Base-by-base conservation (phyloP, 2,329 filamentous ascomycete genomes). In the Trichoderma asperellum region DNA sequence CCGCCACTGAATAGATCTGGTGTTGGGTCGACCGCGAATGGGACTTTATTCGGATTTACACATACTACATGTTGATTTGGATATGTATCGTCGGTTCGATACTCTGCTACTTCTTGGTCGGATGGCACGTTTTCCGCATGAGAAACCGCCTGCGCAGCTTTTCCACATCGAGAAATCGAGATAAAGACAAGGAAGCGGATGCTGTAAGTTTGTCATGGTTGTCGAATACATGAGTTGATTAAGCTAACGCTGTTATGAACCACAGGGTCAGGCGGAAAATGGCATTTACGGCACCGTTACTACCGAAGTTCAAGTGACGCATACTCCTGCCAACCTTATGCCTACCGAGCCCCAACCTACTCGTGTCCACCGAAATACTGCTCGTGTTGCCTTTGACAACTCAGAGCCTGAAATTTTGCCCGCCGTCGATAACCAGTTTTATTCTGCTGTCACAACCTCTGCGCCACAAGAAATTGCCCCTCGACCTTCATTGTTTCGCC, bases 31-130 rank as follows among this genome's bases (percentile, higher is more conserved):
- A 83, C 69, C 79, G 79, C 40, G 78, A 81, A 40, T 88, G 85
- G 84, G 85, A 85, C 72, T 80, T 82, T 52, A 80, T 89, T 16
- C 86, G 87, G 37, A 88, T 89, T 55, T 88, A 85, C 73, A 85
- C 86, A 7, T 89, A 89, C 76, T 89, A 89, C 75, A 81, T 89
- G 71, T 84, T 87, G 3, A 86, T 89, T 58, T 89, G 87, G 87
- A 80, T 86, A 12, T 89, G 87, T 75, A 88, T 88, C 64, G 76
- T 83, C 57, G 78, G 87, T 14, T 88, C 87, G 0, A 77, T 84
- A 18, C 68, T 86, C 60, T 87, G 88, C 68, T 89, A 89, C 72
- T 77, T 85, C 24, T 78, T 86, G 35, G 86, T 89, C 55, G 87
- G 87, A 27, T 88, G 85, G 73, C 84, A 87, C 62, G 87, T 89